Conservation (phyloP, 352 stramenopile species). For the Phytopythium delawarense region DNA sequence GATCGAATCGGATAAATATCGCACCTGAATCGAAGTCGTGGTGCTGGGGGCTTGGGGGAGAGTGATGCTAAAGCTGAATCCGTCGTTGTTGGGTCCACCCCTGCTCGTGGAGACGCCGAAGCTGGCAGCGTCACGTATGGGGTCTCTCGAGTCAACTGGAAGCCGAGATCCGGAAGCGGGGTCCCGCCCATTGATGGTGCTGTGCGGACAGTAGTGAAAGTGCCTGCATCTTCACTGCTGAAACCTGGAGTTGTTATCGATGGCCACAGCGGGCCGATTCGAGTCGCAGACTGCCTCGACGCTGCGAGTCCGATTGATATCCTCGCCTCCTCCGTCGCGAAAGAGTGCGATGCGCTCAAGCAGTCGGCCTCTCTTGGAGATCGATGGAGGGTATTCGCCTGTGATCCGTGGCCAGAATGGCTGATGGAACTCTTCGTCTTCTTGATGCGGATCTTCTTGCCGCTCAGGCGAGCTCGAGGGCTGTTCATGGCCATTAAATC, state of each 20-base stretch:
- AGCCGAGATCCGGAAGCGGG: not conserved
- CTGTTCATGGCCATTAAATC: not conserved
- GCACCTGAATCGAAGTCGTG: slow-evolving; percentile 45
- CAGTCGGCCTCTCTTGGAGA: not conserved
- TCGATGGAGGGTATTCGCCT: not conserved
- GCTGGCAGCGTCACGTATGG: not conserved
- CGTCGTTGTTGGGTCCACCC: not conserved
- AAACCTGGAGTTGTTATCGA: not conserved
- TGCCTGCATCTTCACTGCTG: not conserved
- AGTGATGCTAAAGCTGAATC: slow-evolving; percentile 9
- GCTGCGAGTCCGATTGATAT: not conserved
- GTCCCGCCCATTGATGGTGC: not conserved
- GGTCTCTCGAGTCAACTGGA: not conserved
- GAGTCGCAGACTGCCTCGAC: not conserved
- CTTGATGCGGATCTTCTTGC: slow-evolving; percentile 32
- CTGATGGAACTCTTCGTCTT: slow-evolving; percentile 13
- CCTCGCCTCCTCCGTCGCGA: not conserved
- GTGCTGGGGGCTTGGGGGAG: slow-evolving; percentile 44
- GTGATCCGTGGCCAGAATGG: not conserved
- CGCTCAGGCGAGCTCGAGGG: slow-evolving; percentile 12
- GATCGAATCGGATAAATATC: not conserved
- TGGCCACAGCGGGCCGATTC: not conserved
- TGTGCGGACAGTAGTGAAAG: not conserved
- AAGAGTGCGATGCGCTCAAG: not conserved
- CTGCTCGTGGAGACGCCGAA: not conserved